Conservation (phyloP, 139 green algal genomes). For the Chlorella sp. region DNA sequence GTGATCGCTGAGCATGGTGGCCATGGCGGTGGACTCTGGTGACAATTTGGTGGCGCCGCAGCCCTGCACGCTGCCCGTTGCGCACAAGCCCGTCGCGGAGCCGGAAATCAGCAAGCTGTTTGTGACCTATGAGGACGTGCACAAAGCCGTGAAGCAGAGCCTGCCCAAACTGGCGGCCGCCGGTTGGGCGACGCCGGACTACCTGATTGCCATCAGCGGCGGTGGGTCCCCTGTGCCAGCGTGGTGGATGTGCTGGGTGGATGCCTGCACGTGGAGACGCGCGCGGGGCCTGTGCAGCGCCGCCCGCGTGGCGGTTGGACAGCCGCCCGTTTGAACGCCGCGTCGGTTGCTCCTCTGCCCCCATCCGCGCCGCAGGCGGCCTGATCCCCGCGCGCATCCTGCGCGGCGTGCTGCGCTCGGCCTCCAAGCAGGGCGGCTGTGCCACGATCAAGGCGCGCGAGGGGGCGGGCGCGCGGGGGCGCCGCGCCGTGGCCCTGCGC, state of each 20-base stretch:
- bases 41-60: too few species aligned
- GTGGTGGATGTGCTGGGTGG: not conserved
- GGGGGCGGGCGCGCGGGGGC: too few species aligned
- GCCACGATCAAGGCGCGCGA: constrained; percentile 12
- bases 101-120: too few species aligned
- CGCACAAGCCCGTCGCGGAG: too few species aligned
- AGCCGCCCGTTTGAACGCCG: not conserved
- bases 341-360: not conserved
- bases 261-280: not conserved
- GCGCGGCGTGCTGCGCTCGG: not conserved
- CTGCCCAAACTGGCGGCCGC: not conserved
- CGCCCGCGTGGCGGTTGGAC: not conserved
- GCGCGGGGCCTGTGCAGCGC: not conserved
- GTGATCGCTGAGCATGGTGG: too few species aligned
- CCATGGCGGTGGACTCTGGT: too few species aligned
- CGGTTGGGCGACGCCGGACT: constrained; percentile 6
- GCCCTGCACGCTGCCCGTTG: too few species aligned
- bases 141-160: not conserved
- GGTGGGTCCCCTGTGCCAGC: not conserved
- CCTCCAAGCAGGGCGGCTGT: constrained; percentile 12
- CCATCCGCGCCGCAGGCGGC: not conserved
- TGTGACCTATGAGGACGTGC: not conserved
- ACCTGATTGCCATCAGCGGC: constrained; percentile 16
- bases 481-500: not conserved
- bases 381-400: constrained; percentile 26